Evolutionary conservation across 352 stramenopile genomes (phyloP), one percentile per base, ranked within the genome.

Genomic region (Phytophthora ohioensis): DNA sequence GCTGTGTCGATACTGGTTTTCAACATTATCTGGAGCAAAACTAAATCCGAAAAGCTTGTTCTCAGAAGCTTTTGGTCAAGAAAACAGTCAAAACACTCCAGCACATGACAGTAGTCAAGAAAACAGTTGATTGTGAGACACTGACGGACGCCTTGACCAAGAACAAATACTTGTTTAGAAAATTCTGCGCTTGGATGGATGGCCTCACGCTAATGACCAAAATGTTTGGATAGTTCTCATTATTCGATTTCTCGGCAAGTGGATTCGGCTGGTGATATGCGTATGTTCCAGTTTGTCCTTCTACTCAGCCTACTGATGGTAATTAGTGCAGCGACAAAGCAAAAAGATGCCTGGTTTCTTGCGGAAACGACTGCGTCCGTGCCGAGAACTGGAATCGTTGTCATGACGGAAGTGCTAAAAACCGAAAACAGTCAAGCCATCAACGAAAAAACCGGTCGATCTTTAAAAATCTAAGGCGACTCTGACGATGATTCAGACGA

Each of bases 401-500:
- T 66, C 27, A 17, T n/a, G 21, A 15, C 11, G 17, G 43, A 59
- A 31, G 53, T 38, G 34, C 17, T 11, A n/a, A 31, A 64, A 34
- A 31, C 27, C 11, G 31, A 21, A 27, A 46, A 47, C 21, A 2
- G 10, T 21, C 2, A 30, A 53, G 30, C 11, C 4, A 21, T 38
- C 42, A 6, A 27, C 21, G 21, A 27, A 27, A 27, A 27, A 27
- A 27, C 6, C 32, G 39, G 17, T 4, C 58, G 57, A 30, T 45
- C 27, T 7, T 57, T 69, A 27, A 55, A 58, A 54, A 52, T 34
- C n/a, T 17, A 69, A 56, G n/a, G 21, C 38, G 39, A 69, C 7
- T 49, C 46, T 43, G 66, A 68, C 11, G 64, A 72, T 59, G 57
- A 73, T 41, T 53, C 55, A 3, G 45, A 67, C 42, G 56, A 71